These are phyloP conservation scores for Acanthamoeba lenticulata DNA, from an alignment of 208 protist genomes.

Conservation along the genomic window DNA sequence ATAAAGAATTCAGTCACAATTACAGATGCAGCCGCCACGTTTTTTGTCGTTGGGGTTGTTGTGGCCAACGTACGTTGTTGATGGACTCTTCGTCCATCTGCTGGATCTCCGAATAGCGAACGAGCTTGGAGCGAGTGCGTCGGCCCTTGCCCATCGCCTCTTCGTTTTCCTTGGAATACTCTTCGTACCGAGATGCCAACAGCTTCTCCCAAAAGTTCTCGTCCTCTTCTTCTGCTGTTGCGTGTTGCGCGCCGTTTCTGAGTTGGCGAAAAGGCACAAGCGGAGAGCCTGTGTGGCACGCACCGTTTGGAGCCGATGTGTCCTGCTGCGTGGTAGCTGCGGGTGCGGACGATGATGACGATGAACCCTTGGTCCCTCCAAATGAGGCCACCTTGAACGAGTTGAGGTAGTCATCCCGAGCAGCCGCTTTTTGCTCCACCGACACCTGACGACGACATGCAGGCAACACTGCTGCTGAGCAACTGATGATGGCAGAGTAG, in stretches of 20 bases:
- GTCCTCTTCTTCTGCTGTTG: constrained; percentile 11
- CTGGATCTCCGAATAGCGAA: constrained; percentile 44
- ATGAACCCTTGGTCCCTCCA: not conserved
- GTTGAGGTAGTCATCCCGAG: constrained; percentile 68
- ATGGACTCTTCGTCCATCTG: not conserved
- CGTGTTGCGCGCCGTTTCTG: not conserved
- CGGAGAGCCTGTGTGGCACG: not conserved
- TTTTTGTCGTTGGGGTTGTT: not conserved
- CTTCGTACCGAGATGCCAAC: constrained; percentile 38
- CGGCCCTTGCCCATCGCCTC: constrained; percentile 63
- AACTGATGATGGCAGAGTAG: no score
- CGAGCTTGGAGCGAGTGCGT: constrained; percentile 39
- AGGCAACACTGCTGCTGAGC: not conserved
- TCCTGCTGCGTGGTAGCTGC: not conserved
- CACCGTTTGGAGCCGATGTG: not conserved
- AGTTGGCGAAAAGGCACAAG: not conserved
- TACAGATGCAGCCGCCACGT: no score
- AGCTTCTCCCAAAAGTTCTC: constrained; percentile 67
- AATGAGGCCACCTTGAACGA: constrained; percentile 71
- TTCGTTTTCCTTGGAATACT: constrained; percentile 25
- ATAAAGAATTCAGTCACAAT: no score
- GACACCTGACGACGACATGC: not conserved
- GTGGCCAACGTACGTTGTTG: not conserved
- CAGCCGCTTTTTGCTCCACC: not conserved
- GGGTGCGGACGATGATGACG: not conserved